Conservation (phyloP, 2,329 filamentous ascomycete species). For the Blastomyces parvus region DNA sequence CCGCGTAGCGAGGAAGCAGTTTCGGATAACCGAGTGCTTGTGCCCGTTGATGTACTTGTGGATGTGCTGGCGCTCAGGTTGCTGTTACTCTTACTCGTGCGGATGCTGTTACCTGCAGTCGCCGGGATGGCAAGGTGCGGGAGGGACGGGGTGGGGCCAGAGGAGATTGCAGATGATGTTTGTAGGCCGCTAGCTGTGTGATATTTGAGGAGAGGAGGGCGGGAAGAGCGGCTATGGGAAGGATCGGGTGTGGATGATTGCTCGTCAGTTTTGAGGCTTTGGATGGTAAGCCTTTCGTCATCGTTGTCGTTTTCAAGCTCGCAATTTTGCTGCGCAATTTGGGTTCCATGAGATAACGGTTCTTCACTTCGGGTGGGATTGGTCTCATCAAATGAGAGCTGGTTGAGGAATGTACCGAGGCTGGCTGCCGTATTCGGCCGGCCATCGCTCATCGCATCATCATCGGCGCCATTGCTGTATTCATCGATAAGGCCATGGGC, state of each 20-base stretch:
- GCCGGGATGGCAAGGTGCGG: neutral
- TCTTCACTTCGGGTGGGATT: constrained; percentile 11
- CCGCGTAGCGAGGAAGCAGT: constrained; percentile 29
- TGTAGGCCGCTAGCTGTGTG: neutral
- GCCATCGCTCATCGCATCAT: constrained; percentile 29
- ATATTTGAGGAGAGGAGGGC: constrained; percentile 4
- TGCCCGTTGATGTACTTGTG: constrained; percentile 21
- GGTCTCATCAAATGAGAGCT: constrained; percentile 29
- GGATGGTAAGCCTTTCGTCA: neutral
- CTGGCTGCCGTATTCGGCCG: constrained; percentile 32
- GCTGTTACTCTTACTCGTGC: constrained; percentile 18
- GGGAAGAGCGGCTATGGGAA: neutral
- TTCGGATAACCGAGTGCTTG: constrained; percentile 19
- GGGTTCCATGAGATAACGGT: neutral
- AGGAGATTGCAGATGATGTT: neutral
- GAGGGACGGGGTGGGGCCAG: neutral
- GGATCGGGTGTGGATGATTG: neutral
- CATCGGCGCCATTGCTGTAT: constrained; percentile 11
- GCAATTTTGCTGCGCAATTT: neutral
- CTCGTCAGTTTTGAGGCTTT: neutral
- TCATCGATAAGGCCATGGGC: constrained; percentile 24
- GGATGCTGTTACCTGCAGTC: neutral
- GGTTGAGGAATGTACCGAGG: constrained; percentile 31
- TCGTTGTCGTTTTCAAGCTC: neutral
- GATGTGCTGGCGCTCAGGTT: constrained; percentile 30